Conservation (phyloP, 345 rosid genomes). For the Hypericum perforatum region DNA sequence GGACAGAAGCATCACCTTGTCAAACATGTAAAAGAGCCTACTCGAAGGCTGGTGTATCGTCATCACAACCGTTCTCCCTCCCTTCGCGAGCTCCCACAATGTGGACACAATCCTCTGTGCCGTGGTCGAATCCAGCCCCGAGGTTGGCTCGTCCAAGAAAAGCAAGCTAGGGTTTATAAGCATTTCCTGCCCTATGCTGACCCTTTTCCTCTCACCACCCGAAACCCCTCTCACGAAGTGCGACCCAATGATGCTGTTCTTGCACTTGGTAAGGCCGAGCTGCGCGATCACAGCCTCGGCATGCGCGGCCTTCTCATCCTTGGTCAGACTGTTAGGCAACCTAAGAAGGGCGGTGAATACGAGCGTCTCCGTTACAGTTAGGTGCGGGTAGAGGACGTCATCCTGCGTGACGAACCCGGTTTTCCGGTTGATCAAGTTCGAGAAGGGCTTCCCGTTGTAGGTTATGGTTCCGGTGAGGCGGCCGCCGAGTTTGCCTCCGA, state of each 20-base stretch:
- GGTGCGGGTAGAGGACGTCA: slow-evolving; percentile 43
- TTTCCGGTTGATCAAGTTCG: slow-evolving; percentile 30
- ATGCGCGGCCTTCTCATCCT: slow-evolving; percentile 26
- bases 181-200: slow-evolving; percentile 50
- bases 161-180: slow-evolving; percentile 47
- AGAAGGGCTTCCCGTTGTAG: slow-evolving; percentile 37
- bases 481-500: slow-evolving; percentile 41
- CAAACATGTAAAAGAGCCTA: slow-evolving; percentile 49
- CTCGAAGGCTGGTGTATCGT: slow-evolving; percentile 58
- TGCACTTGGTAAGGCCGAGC: slow-evolving; percentile 41
- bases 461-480: slow-evolving; percentile 30
- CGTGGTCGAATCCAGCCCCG: slow-evolving; percentile 50
- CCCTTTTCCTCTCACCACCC: slow-evolving; percentile 50
- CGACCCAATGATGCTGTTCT: slow-evolving; percentile 32
- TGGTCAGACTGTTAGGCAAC: slow-evolving; percentile 18
- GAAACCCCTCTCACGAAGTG: slow-evolving; percentile 37
- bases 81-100: slow-evolving; percentile 32
- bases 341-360: slow-evolving; percentile 35
- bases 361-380: slow-evolving; percentile 49
- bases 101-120: slow-evolving; percentile 42
- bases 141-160: slow-evolving; percentile 50
- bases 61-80: slow-evolving; percentile 42
- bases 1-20: slow-evolving; percentile 40
- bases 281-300: slow-evolving; percentile 38
- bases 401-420: slow-evolving; percentile 59